Evolutionary conservation across 768 basidiomycete genomes (phyloP), one percentile per base, ranked within the genome.

Genomic region (Cystofilobasidium ferigula): DNA sequence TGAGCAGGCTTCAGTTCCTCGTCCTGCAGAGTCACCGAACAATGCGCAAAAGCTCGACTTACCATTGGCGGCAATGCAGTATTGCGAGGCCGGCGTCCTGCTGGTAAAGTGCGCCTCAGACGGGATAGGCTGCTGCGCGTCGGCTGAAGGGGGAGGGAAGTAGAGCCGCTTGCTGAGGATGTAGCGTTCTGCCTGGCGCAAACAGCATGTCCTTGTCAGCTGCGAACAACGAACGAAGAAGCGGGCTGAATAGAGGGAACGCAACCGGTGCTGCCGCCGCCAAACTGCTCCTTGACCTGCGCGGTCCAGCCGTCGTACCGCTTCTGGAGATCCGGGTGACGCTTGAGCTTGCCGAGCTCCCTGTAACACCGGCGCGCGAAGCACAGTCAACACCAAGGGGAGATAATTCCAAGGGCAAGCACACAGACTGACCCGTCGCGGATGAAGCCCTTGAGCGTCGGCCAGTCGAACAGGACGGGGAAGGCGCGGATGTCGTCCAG

Each of bases 241-340:
- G 79, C 70, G 87, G 90, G 63, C 84, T 82, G n/a, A 81, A 88
- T 89, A 69, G 34, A 47, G n/a, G 35, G n/a, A 7, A 47, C 24
- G 36, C 24, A 22, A 87, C 89, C 82, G 36, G 83, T 76, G 30
- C 85, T 83, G 1, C 65, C 63, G n/a, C 51, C 30, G 24, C 89
- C 88, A 74, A 87, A 80, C 70, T 84, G 71, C 45, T 75, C 76
- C 71, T 77, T 81, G 68, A 88, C 81, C 1, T 77, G 82, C 26
- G 73, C 72, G 12, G 76, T 72, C 86, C 86, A 89, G 20, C 75
- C 73, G 43, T 82, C 70, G 70, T 91, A 91, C 57, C 87, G 78
- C 56, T 76, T 70, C 75, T 92, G 88, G 40, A 92, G 80, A 60
- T 76, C 78, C 69, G 76, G 82, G 71, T 90, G 84, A 24, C 88